These are phyloP conservation scores for Ramaria sp. DNA, from an alignment of 768 basidiomycete species.

Conservation along the genomic window DNA sequence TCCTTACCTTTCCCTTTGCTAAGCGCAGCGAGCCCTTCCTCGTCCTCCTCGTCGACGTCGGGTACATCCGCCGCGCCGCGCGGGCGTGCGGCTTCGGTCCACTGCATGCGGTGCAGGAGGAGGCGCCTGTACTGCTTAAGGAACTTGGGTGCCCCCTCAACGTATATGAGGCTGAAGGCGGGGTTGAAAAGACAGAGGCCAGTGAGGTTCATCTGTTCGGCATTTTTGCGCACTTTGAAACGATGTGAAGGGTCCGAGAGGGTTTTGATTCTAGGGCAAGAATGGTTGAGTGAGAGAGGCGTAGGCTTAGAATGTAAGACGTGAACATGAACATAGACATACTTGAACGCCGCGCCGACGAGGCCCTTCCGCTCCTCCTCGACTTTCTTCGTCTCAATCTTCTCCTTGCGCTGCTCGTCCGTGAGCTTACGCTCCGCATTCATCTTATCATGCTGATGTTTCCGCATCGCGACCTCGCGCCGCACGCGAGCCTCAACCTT, in stretches of 20 bases:
- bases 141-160: conserved; percentile 83
- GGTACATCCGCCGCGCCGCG: conserved; percentile 57
- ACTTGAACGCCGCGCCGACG: conserved; percentile 88
- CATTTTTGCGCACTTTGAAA: conserved; percentile 96
- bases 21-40: conserved; percentile 19
- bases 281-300: not conserved
- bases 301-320: not conserved
- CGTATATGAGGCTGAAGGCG: conserved; percentile 80
- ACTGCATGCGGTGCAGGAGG: conserved; percentile 79
- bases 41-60: conserved; percentile 46
- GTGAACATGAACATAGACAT: conserved; percentile 30
- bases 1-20: conserved; percentile 22
- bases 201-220: conserved; percentile 79
- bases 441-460: conserved; percentile 85
- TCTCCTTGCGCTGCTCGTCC: conserved; percentile 81
- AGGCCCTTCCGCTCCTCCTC: conserved; percentile 83
- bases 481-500: conserved; percentile 93
- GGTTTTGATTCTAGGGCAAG: conserved; percentile 54
- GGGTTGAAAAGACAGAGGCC: conserved; percentile 90
- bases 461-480: conserved; percentile 84
- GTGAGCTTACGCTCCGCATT: conserved; percentile 88
- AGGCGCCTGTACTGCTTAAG: conserved; percentile 81
- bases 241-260: conserved; percentile 88
- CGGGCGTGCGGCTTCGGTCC: conserved; percentile 86
- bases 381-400: conserved; percentile 72